Base-by-base conservation (phyloP, 2,329 filamentous ascomycete species). In the Onygenales sp. region DNA sequence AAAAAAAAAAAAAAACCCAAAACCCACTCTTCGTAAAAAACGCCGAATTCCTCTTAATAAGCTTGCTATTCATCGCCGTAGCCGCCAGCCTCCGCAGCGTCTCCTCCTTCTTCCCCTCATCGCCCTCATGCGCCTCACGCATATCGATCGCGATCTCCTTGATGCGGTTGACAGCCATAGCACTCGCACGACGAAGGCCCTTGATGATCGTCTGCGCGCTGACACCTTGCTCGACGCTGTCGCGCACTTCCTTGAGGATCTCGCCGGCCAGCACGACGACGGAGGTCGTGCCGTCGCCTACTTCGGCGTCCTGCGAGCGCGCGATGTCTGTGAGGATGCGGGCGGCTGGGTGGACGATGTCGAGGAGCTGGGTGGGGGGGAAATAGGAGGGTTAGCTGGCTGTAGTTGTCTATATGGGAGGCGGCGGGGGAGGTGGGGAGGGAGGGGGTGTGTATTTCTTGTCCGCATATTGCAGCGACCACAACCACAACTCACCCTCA, bases 1-100 rank as follows among this genome's bases (percentile, higher is more conserved):
- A 44, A 17, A 14, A 43, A 42, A 43, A 11, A 55, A 35, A 47
- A 9, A 51, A 33, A 36, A 69, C 84, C 61, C 8, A 52, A 36
- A 39, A 69, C 83, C 61, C 76, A 94, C 89, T 95, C 79, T 95
- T 93, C 58, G 93, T 97, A 76, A 98, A 98, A 74, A 97, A 98
- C 3, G 83, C 83, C 35, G 93, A 87, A 76, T 98, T 97, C 66
- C 92, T 82, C 82, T 97, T 95, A 69, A 98, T 97, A 63, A 98
- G 79, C 79, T 98, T 98, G 81, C 91, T 96, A 72, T 91, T 97
- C 93, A 98, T 98, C 63, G 93, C 93, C 32, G 93, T 98, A 38
- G 82, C 89, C 33, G 93, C 93, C 63, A 98, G 78, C 75, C 95
- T 95, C 69, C 78, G 75, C 57, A 98, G 80, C 43, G 91, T 97